Percentiles rank a stretch among this genome's conserved stretches.
phyloP scores from a whole-genome alignment of 768 basidiomycete species.

The Lentinula raphanica region DNA sequence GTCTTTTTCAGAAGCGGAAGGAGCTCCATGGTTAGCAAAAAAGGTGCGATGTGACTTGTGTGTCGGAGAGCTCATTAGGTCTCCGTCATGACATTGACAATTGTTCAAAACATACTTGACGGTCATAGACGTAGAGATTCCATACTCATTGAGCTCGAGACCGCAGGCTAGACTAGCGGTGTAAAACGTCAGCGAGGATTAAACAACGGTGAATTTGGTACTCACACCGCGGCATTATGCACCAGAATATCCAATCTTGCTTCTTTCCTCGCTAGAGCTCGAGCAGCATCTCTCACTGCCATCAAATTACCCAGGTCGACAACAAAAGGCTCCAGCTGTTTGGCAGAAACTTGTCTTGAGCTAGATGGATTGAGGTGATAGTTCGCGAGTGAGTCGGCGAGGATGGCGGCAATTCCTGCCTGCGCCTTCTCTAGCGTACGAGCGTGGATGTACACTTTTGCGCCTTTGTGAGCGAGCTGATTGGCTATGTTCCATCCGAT shows the following conservation, averaged over 20 bases:
- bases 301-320: constrained; percentile 1
- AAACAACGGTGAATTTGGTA: neutral
- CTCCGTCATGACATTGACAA: no score
- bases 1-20: constrained; percentile 8
- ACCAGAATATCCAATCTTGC: neutral
- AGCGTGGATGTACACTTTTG: constrained; percentile 7
- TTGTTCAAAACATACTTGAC: neutral
- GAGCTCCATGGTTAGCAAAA: constrained; percentile 3
- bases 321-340: neutral
- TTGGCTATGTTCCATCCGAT: constrained; percentile 7
- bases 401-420: neutral
- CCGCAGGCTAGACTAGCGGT: neutral
- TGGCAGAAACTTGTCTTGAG: neutral
- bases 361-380: neutral
- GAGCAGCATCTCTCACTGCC: neutral
- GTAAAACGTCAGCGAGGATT: no score
- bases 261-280: neutral
- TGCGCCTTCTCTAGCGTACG: constrained; percentile 3
- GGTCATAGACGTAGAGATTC: neutral
- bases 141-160: neutral
- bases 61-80: neutral
- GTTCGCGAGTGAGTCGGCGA: neutral
- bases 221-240: constrained; percentile 3
- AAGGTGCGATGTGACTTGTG: constrained; percentile 5
- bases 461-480: constrained; percentile 7